phyloP scores from a whole-genome alignment of 2,329 filamentous ascomycete genomes.

The Microdochium paspali region DNA sequence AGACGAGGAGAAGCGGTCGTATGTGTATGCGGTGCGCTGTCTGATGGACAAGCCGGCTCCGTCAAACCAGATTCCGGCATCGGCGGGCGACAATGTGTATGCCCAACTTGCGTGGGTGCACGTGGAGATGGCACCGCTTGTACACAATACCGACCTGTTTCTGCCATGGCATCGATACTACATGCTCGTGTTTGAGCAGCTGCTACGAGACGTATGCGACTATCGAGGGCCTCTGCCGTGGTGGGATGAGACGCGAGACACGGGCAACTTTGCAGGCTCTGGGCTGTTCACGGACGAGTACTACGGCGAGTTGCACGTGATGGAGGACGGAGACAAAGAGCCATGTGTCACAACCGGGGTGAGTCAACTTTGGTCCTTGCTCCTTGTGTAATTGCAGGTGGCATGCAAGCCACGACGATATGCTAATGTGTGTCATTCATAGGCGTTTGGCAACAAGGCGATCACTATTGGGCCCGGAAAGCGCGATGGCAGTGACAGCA shows the following conservation, averaged over 20 bases:
- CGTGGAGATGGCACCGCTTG: constrained; percentile 18
- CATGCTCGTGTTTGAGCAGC: constrained; percentile 18
- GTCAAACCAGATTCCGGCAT: neutral
- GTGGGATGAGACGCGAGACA: constrained; percentile 25
- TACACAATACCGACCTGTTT: constrained; percentile 21
- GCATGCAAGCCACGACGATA: too few species aligned
- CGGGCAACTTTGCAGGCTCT: constrained; percentile 16
- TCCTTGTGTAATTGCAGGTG: too few species aligned
- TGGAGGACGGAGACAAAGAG: constrained; percentile 12
- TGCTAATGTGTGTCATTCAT: too few species aligned
- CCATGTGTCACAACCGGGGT: constrained; percentile 17
- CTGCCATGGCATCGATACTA: constrained; percentile 23
- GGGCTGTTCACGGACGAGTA: constrained; percentile 17
- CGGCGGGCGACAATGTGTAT: constrained; percentile 15
- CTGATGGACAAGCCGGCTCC: constrained; percentile 1
- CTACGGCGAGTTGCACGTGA: constrained; percentile 17
- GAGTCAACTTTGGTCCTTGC: constrained; percentile 2
- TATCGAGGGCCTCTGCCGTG: constrained; percentile 19
- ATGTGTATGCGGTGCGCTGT: neutral
- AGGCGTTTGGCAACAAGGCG: constrained; percentile 12
- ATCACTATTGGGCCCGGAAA: constrained; percentile 1
- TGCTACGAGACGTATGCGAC: constrained; percentile 20
- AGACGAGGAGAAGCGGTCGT: neutral
- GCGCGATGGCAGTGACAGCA: constrained; percentile 1
- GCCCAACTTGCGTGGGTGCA: constrained; percentile 21